Conservation (phyloP, 1,284 basidiomycete genomes). For the Trametes hirsuta region DNA sequence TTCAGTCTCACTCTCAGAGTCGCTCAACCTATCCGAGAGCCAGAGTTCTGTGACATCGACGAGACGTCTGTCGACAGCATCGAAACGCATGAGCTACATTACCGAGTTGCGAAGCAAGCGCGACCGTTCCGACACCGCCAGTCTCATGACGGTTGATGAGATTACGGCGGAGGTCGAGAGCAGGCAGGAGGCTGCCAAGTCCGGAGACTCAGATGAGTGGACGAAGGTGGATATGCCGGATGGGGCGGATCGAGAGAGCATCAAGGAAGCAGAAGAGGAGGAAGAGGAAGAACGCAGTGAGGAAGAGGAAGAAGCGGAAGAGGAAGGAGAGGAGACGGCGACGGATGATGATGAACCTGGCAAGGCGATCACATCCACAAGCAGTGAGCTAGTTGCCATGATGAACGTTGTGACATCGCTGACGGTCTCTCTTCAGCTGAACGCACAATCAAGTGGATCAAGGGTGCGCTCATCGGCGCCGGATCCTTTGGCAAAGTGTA, state of each 20-base stretch:
- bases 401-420: neutral
- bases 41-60: slow-evolving; percentile 37
- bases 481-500: slow-evolving; percentile 97
- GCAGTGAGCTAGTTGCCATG: slow-evolving; percentile 43
- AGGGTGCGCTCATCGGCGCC: slow-evolving; percentile 96
- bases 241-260: slow-evolving; percentile 44
- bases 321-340: slow-evolving; percentile 45
- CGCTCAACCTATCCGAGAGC: slow-evolving; percentile 60
- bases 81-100: slow-evolving; percentile 77
- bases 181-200: slow-evolving; percentile 56
- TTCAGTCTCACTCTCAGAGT: slow-evolving; percentile 77
- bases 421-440: slow-evolving; percentile 38
- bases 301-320: slow-evolving; percentile 47
- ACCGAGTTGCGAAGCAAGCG: slow-evolving; percentile 78
- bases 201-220: slow-evolving; percentile 67
- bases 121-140: slow-evolving; percentile 87
- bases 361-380: slow-evolving; percentile 64
- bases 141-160: slow-evolving; percentile 94
- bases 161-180: slow-evolving; percentile 97
- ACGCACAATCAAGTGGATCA: slow-evolving; percentile 94
- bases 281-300: slow-evolving; percentile 36
- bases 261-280: slow-evolving; percentile 43
- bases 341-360: slow-evolving; percentile 56
- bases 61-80: slow-evolving; percentile 54
- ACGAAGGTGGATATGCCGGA: slow-evolving; percentile 58